Conservation (phyloP, 306 rosid species). For the Dalbergia cochinchinensis region DNA sequence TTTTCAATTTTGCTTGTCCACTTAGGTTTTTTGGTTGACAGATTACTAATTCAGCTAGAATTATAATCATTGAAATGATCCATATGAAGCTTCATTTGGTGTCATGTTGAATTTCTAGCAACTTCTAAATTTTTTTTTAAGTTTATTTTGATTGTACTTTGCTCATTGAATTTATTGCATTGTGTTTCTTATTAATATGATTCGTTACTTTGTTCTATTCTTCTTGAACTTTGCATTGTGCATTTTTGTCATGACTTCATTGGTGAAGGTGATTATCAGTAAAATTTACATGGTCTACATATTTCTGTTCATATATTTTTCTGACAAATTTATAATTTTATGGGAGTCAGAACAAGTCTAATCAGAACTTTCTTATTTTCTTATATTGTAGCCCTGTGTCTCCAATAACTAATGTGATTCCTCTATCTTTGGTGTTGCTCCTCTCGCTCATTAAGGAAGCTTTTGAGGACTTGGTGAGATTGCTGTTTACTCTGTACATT, state of each 20-base stretch:
- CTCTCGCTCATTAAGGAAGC: slow-evolving; percentile 93
- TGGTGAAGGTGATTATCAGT: slow-evolving; percentile 21
- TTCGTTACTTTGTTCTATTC: slow-evolving; percentile 2
- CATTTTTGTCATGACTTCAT: slow-evolving; percentile 17
- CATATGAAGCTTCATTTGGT: slow-evolving; percentile 14
- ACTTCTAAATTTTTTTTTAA: slow-evolving; percentile 3
- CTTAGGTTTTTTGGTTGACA: not conserved
- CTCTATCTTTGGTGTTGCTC: slow-evolving; percentile 86
- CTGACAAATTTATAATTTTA: slow-evolving; percentile 20
- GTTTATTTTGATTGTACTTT: slow-evolving; percentile 24
- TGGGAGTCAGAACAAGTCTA: slow-evolving; percentile 14
- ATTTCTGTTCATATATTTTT: slow-evolving; percentile 18
- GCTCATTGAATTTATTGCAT: slow-evolving; percentile 21
- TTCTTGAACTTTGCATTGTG: slow-evolving; percentile 20
- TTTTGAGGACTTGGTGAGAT: slow-evolving; percentile 93
- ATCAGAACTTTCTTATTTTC: slow-evolving; percentile 42
- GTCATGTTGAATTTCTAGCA: slow-evolving; percentile 21
- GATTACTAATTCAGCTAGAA: slow-evolving; percentile 16
- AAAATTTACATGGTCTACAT: slow-evolving; percentile 12
- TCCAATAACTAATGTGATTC: slow-evolving; percentile 91
- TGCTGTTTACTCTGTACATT: slow-evolving; percentile 30
- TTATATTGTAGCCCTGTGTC: slow-evolving; percentile 84
- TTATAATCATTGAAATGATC: not conserved
- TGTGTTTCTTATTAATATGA: not conserved
- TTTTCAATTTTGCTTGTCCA: not conserved